Conservation (phyloP, 164 flowering plant species). For the Tetracentron sinense region DNA sequence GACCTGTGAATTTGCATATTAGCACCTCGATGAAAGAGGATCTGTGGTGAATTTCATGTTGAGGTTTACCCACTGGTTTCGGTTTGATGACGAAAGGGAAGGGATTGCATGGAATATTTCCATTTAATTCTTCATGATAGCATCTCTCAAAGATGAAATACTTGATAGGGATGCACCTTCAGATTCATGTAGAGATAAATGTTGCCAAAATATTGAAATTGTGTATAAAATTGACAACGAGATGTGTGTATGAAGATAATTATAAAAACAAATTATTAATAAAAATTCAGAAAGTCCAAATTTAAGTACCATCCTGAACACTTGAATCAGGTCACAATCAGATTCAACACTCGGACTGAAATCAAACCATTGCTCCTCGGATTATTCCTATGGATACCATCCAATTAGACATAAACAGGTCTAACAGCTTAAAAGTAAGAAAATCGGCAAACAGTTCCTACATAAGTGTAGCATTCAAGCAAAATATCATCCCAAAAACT, state of each 20-base stretch:
- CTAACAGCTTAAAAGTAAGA: background rate
- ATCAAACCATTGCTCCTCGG: slow-evolving; percentile 33
- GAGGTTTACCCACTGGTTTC: slow-evolving; percentile 6
- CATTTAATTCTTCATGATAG: slow-evolving; percentile 6
- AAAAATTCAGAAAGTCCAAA: background rate
- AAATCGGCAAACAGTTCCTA: background rate
- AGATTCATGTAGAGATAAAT: slow-evolving; percentile 18
- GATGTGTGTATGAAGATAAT: no score
- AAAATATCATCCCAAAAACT: background rate
- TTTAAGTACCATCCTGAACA: slow-evolving; percentile 33
- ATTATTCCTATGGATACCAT: slow-evolving; percentile 18
- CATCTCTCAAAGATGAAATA: slow-evolving; percentile 17
- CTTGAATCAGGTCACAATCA: slow-evolving; percentile 50
- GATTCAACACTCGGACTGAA: slow-evolving; percentile 29
- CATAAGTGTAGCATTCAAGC: background rate
- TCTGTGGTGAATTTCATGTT: background rate
- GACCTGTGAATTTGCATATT: slow-evolving; percentile 7
- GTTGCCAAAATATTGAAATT: slow-evolving; percentile 19
- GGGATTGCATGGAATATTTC: background rate
- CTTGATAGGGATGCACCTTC: slow-evolving; percentile 18
- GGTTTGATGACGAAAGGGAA: background rate
- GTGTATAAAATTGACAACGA: background rate
- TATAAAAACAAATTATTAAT: background rate
- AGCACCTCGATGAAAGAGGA: background rate
- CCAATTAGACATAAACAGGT: background rate